Conservation (phyloP, 2,329 filamentous ascomycete genomes). For the Botrytis deweyae region DNA sequence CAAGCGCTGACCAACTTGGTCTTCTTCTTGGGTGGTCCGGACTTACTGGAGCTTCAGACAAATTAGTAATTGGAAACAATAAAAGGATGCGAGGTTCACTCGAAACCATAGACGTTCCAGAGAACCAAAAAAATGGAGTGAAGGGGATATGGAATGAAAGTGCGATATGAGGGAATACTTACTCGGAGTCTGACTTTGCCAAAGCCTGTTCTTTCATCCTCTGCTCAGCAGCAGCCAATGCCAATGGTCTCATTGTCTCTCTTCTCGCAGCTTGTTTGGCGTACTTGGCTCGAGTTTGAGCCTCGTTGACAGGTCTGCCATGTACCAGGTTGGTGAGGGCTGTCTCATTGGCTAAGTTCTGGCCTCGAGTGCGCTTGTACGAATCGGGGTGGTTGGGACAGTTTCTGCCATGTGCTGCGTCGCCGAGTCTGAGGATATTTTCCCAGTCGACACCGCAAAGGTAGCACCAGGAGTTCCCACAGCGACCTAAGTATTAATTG, state of each 20-base stretch:
- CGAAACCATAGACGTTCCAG: no score
- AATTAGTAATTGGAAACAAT: not conserved
- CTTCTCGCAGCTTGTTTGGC: constrained; percentile 21
- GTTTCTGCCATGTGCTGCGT: constrained; percentile 24
- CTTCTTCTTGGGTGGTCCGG: not conserved
- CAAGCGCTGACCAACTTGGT: not conserved
- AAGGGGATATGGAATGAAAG: no score
- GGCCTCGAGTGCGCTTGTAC: not conserved
- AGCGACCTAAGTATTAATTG: constrained; percentile 18
- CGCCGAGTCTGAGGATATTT: constrained; percentile 29
- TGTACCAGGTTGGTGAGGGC: constrained; percentile 26
- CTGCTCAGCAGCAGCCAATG: constrained; percentile 26
- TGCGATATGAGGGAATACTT: not conserved
- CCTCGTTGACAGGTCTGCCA: constrained; percentile 28
- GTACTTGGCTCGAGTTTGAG: constrained; percentile 22
- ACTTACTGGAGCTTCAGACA: not conserved
- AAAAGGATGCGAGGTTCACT: not conserved
- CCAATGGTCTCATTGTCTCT: constrained; percentile 24
- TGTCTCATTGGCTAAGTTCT: constrained; percentile 6
- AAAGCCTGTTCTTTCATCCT: constrained; percentile 16
- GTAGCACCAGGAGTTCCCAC: constrained; percentile 33
- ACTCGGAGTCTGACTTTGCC: not conserved
- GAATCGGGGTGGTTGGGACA: constrained; percentile 12
- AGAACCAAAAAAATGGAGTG: not conserved
- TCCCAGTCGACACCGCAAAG: constrained; percentile 30